Percentiles rank a stretch among this genome's conserved stretches.
Conservation (phyloP, 306 rosid genomes). For the Corylus heterophylla region DNA sequence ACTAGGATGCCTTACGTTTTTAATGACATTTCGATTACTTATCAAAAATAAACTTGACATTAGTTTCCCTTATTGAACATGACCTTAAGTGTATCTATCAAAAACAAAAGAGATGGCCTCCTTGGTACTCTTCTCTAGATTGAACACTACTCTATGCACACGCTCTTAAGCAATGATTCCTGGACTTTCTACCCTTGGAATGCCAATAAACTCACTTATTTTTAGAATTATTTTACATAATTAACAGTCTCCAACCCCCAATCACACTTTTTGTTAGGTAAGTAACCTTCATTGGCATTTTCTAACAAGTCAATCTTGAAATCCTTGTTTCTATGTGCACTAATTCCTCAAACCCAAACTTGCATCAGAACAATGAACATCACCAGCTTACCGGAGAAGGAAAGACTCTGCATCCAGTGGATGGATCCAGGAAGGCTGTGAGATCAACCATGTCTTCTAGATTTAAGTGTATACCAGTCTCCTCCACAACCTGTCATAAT, state of each 20-base stretch:
- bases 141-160: not conserved
- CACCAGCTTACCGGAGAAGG: slow-evolving; percentile 67
- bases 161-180: not conserved
- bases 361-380: slow-evolving; percentile 10
- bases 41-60: too few species aligned
- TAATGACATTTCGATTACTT: too few species aligned
- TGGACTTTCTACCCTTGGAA: not conserved
- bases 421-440: slow-evolving; percentile 71
- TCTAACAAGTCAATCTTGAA: not conserved
- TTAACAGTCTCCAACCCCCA: not conserved
- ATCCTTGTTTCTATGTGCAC: not conserved
- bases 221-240: not conserved
- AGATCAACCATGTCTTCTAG: slow-evolving; percentile 79
- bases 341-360: not conserved
- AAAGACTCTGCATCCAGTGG: slow-evolving; percentile 71
- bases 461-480: slow-evolving; percentile 70
- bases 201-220: not conserved
- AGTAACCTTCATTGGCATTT: not conserved
- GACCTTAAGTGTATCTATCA: too few species aligned
- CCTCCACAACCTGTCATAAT: slow-evolving; percentile 80
- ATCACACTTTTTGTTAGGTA: not conserved
- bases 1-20: too few species aligned
- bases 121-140: not conserved
- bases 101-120: not conserved
- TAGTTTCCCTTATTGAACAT: too few species aligned